Base-by-base conservation (phyloP, 2,329 filamentous ascomycete species). In the Aureobasidium subglaciale region DNA sequence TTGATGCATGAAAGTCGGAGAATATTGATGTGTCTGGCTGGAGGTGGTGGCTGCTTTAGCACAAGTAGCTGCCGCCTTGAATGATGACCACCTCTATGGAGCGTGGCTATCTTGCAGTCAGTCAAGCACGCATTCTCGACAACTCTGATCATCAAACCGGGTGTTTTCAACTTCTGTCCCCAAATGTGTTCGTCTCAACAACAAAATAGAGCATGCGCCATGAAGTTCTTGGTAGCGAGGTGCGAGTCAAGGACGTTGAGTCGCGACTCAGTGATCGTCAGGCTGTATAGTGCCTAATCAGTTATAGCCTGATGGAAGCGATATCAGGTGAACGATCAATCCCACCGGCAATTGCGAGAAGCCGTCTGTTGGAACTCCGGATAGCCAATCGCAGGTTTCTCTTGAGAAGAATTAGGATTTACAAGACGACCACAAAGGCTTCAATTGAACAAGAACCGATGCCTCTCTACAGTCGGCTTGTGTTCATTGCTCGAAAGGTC, bases 201-300 rank as follows among this genome's bases (percentile, higher is more conserved):
- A 38, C 24, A 50, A 7, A 30, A 32, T 15, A 10, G 32, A 5
- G 9, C 6, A 34, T 40, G n/a, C 46, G 10, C 46, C 29, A 50
- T 18, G 9, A 37, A 22, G 32, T 18, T 5, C 29, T 50, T 38
- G 46, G 46, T 38, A 50, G 46, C 46, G 46, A 48, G 43, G 9
- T 20, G 32, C 43, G 43, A 48, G 43, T 48, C 43, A 48, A 48
- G 43, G 15, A 22, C 16, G 15, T 29, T 13, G 30, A 50, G 46
- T 50, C 46, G 46, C 24, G 46, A 50, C 34, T 50, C 46, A 38
- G 32, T 15, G 46, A 50, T 50, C 46, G 34, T 29, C 46, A 50
- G 34, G 32, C 24, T 8, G 5, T 13, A 18, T 50, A 38, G 25
- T 50, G 13, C 8, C 22, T 22, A 27, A 37, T 50, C 22, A 20